These are phyloP conservation scores for Fagopyrum homotropicum DNA, from an alignment of 148 eudicot species.

Conservation along the genomic window DNA sequence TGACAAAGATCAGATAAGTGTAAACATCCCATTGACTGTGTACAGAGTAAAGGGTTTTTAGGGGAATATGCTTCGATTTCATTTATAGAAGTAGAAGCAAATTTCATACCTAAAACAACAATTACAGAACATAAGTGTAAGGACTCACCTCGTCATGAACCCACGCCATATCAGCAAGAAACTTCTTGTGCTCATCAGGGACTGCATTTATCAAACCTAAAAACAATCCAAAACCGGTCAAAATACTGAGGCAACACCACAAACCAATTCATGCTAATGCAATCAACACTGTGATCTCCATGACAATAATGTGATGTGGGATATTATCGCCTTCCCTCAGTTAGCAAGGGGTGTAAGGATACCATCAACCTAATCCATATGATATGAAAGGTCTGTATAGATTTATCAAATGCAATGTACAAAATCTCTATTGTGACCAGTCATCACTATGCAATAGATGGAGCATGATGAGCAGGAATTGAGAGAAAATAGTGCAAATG, in stretches of 20 bases:
- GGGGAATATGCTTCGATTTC: neutral
- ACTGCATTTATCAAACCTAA: constrained; percentile 71
- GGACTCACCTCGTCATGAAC: constrained; percentile 82
- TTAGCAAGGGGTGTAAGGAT: too few species aligned
- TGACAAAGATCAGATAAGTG: neutral
- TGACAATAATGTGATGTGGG: too few species aligned
- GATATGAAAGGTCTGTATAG: too few species aligned
- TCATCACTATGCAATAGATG: too few species aligned
- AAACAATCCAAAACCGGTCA: neutral
- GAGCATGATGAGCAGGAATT: too few species aligned
- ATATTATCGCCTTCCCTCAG: too few species aligned
- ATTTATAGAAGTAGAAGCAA: neutral
- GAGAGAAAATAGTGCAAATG: too few species aligned
- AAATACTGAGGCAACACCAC: neutral
- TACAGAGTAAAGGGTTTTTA: neutral
- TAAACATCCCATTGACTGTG: neutral
- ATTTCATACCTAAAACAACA: neutral
- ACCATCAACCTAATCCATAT: too few species aligned
- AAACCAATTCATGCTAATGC: too few species aligned
- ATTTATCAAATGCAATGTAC: too few species aligned
- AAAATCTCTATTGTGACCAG: too few species aligned
- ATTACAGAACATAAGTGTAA: neutral
- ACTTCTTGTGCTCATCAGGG: constrained; percentile 85
- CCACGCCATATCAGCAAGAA: constrained; percentile 87
- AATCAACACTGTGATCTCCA: too few species aligned